These are phyloP conservation scores for Emiliania huxleyi DNA, from an alignment of 78 protist genomes.

Conservation along the genomic window DNA sequence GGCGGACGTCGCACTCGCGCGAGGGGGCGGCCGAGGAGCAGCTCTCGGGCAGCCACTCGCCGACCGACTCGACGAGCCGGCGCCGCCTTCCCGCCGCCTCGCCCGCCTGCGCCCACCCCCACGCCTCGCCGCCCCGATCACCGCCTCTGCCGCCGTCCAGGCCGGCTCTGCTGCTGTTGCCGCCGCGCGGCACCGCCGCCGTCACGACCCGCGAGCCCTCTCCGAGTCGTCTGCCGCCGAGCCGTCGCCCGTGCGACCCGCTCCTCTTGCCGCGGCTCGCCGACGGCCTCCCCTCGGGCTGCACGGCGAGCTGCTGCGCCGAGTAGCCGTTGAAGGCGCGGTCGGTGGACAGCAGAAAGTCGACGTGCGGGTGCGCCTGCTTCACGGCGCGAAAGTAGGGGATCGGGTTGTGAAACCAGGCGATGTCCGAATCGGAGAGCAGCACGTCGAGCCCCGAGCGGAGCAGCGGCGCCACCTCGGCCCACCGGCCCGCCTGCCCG, in stretches of 20 bases:
- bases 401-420: background rate
- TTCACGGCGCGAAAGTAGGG: background rate
- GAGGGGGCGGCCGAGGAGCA: too few species aligned
- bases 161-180: too few species aligned
- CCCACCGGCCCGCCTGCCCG: constrained; percentile 24
- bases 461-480: background rate
- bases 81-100: too few species aligned
- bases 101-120: too few species aligned
- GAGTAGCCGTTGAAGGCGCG: background rate
- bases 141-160: too few species aligned
- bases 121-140: too few species aligned
- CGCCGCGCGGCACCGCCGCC: too few species aligned
- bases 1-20: too few species aligned
- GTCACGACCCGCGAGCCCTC: too few species aligned
- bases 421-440: constrained; percentile 14
- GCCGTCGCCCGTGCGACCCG: background rate
- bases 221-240: background rate
- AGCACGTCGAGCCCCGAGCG: background rate
- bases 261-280: background rate
- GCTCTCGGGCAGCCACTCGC: too few species aligned
- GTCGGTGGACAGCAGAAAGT: background rate
- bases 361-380: background rate
- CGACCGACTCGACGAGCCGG: too few species aligned
- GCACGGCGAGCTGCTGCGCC: background rate
- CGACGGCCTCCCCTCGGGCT: background rate